Evolutionary conservation across 2,329 filamentous ascomycete genomes (phyloP), one percentile per base, ranked within the genome.

Genomic region (Coleophoma crateriformis): DNA sequence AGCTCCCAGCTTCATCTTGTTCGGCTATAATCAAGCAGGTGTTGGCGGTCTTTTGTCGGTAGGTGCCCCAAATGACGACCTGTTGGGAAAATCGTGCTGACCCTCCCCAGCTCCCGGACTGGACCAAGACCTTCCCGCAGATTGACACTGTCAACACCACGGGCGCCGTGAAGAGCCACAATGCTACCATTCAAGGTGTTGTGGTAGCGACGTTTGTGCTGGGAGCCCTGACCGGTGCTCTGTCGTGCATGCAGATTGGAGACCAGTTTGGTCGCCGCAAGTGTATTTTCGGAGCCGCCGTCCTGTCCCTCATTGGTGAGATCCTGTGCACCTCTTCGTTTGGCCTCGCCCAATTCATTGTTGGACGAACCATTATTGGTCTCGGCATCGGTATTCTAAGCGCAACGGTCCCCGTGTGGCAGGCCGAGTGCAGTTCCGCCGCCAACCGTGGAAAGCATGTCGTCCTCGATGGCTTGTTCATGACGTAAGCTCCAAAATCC

Each of bases 361-460:
- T 72, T 35, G 70, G 69, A 2, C 63, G 71, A 5, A 55, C 71
- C 17, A 62, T 73, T 17, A 64, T 69, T 8, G 71, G 71, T 0
- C 55, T 70, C 8, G 68, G 67, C 11, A 63, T 70, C 33, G 67
- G 69, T 1, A 64, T 68, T 47, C 59, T 71, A 13, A 69, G 65
- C 52, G 67, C 67, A 13, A 69, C 69, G 17, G 67, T 71, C 14
- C 69, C 70, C 8, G 67, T 70, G 7, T 73, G 68, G 65, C 66
- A 68, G 54, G 64, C 65, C 22, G 68, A 72, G 56, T 69, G 64
- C 12, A 63, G 64, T 15, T 63, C 63, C 2, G 64, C 71, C 10
- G 64, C 66, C 37, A 68, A 74, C 54, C 68, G 74, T 33, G 75
- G 75, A 33, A 60, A 61, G n/a, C 63, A 69, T 47, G 68, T 71